Percentiles rank a stretch among this genome's conserved stretches.
phyloP scores from a whole-genome alignment of 108 stramenopile genomes.

The Pseudonitzschia multiseries region DNA sequence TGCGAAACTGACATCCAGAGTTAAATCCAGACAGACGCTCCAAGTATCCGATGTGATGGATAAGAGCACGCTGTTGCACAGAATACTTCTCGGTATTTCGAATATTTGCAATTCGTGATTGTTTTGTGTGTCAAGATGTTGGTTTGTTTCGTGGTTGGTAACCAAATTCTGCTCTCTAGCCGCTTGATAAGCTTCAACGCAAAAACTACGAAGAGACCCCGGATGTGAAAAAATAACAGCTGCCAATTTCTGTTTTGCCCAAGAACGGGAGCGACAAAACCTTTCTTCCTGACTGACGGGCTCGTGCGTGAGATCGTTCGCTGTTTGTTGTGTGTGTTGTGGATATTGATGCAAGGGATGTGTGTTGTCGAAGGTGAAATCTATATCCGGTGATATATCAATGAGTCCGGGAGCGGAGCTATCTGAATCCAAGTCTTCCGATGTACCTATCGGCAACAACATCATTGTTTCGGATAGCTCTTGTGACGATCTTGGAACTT shows the following conservation, averaged over 20 bases:
- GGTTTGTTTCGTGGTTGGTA: background rate
- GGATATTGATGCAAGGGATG: background rate
- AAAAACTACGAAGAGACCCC: conserved; percentile 64
- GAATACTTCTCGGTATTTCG: conserved; percentile 37
- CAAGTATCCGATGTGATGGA: conserved; percentile 63
- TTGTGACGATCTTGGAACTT: background rate
- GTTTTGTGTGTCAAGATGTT: background rate
- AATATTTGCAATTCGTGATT: conserved; percentile 1
- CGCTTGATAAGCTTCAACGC: conserved; percentile 67
- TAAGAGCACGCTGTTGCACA: conserved; percentile 55
- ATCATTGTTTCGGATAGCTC: background rate
- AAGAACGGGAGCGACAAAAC: conserved; percentile 28
- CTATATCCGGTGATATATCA: conserved; percentile 47
- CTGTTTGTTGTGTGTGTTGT: conserved; percentile 13
- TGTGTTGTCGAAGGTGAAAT: conserved; percentile 1
- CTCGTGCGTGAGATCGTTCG: conserved; percentile 20
- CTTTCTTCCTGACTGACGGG: conserved; percentile 26
- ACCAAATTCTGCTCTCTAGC: conserved; percentile 44
- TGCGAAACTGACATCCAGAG: conserved; percentile 58
- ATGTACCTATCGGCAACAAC: background rate
- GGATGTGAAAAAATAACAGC: conserved; percentile 80
- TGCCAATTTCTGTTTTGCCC: conserved; percentile 64
- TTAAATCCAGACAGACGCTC: conserved; percentile 46
- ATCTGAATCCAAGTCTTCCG: background rate
- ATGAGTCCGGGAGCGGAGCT: conserved; percentile 43